A percentile compares a stretch with the other conserved stretches of the same genome.
Evolutionary conservation across 2,329 filamentous ascomycete genomes (phyloP).

Genomic region (Xylariomycetidae sp.): DNA sequence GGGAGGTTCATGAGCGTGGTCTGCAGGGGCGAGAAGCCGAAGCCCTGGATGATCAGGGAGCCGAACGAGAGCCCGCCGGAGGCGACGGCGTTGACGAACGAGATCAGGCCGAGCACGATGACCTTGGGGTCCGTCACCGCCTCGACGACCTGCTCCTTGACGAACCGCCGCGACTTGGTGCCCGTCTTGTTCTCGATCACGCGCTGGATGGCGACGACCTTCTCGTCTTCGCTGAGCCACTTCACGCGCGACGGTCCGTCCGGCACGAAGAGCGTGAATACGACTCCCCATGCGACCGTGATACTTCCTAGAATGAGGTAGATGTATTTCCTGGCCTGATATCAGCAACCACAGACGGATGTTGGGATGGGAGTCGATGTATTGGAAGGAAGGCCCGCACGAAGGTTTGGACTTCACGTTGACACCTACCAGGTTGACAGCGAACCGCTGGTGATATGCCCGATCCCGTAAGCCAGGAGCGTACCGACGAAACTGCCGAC

Average conservation of each 20-base stretch:
- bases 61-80: constrained; percentile 21
- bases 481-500: constrained; percentile 17
- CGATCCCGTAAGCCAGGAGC: constrained; percentile 14
- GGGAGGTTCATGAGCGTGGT: constrained; percentile 22
- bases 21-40: constrained; percentile 19
- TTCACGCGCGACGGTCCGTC: constrained; percentile 14
- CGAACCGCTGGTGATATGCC: constrained; percentile 12
- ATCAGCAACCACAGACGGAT: no score
- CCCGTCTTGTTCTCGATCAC: constrained; percentile 25
- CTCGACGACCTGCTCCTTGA: constrained; percentile 17
- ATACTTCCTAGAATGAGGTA: constrained; percentile 13
- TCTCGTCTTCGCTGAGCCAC: constrained; percentile 18
- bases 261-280: constrained; percentile 14
- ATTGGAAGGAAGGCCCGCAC: background rate
- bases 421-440: constrained; percentile 13
- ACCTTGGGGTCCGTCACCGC: constrained; percentile 18
- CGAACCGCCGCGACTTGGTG: constrained; percentile 19
- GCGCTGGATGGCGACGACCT: constrained; percentile 22
- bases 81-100: constrained; percentile 20
- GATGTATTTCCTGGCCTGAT: constrained; percentile 14
- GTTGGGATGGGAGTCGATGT: background rate
- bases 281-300: constrained; percentile 14
- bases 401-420: no score
- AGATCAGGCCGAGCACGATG: constrained; percentile 21
- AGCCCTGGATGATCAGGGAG: constrained; percentile 21